Percentiles rank a stretch among this genome's conserved stretches.
Conservation (phyloP, 371 early-diverging fungal species). For the Syncephalis fuscata region DNA sequence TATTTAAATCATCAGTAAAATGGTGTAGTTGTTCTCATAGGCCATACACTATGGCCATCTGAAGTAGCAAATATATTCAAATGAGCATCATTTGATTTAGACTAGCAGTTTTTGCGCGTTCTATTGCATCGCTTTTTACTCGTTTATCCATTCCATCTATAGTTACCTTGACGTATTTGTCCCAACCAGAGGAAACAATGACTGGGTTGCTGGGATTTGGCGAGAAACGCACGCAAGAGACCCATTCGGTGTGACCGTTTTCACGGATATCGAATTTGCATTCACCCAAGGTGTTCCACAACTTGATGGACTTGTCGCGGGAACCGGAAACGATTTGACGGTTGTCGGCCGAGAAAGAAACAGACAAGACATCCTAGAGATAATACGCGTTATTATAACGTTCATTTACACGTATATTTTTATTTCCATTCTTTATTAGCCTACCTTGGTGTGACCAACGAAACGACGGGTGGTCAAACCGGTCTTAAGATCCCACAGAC, state of each 20-base stretch:
- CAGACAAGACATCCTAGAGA: constrained; percentile 75
- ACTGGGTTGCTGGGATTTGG: constrained; percentile 95
- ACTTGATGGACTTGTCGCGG: constrained; percentile 97
- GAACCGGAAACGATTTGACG: constrained; percentile 95
- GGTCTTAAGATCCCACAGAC: constrained; percentile 93
- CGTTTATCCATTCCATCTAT: background rate
- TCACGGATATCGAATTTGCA: constrained; percentile 93
- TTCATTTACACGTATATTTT: background rate
- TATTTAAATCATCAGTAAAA: constrained; percentile 4
- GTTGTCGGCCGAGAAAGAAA: constrained; percentile 98
- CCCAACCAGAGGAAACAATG: constrained; percentile 97
- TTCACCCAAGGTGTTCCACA: constrained; percentile 99
- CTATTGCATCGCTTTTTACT: background rate
- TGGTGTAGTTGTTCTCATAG: constrained; percentile 33
- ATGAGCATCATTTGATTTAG: background rate
- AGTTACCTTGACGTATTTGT: constrained; percentile 98
- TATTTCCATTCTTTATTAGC: no score
- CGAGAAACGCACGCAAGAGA: constrained; percentile 96
- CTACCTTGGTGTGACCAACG: constrained; percentile 80
- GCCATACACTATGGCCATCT: constrained; percentile 22
- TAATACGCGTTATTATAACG: background rate
- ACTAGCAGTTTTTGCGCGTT: no score
- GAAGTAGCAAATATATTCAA: constrained; percentile 43
- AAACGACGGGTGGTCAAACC: constrained; percentile 90
- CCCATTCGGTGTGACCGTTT: constrained; percentile 95